phyloP scores from a whole-genome alignment of 805 yeast genomes.

The Monosporozyma aerobia region DNA sequence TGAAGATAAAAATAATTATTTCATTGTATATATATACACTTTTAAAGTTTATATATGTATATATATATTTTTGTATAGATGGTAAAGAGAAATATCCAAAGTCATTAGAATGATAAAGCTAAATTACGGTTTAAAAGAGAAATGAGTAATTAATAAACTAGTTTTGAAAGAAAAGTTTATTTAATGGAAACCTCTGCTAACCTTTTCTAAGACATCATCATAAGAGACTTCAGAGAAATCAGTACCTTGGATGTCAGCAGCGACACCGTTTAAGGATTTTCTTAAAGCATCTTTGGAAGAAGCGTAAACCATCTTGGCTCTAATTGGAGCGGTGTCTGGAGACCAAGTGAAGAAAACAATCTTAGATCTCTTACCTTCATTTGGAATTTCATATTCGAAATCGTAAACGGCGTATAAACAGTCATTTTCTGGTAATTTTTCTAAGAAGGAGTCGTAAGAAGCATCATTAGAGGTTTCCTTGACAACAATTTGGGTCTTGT shows the following conservation, averaged over 20 bases:
- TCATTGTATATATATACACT: background rate
- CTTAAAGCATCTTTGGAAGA: slow-evolving; percentile 97
- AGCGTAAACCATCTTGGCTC: slow-evolving; percentile 96
- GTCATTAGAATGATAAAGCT: background rate
- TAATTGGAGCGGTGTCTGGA: slow-evolving; percentile 93
- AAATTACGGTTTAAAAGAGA: background rate
- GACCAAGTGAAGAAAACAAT: slow-evolving; percentile 80
- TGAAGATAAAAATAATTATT: background rate
- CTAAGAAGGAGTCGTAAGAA: slow-evolving; percentile 80
- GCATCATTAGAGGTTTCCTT: slow-evolving; percentile 67
- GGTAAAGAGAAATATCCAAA: background rate
- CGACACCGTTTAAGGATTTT: slow-evolving; percentile 91
- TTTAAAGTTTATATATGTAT: background rate
- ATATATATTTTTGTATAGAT: background rate
- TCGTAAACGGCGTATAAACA: slow-evolving; percentile 96
- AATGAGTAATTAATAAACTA: background rate
- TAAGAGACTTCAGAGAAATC: slow-evolving; percentile 95
- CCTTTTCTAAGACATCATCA: slow-evolving; percentile 85
- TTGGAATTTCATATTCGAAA: slow-evolving; percentile 85
- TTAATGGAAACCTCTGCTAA: slow-evolving; percentile 59
- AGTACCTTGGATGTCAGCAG: slow-evolving; percentile 95
- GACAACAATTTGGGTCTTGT: slow-evolving; percentile 85
- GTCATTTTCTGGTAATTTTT: slow-evolving; percentile 87
- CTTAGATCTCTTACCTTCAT: slow-evolving; percentile 89
- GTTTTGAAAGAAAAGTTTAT: background rate